Evolutionary conservation across 345 rosid genomes (phyloP).

Genomic region (Murraya paniculata): DNA sequence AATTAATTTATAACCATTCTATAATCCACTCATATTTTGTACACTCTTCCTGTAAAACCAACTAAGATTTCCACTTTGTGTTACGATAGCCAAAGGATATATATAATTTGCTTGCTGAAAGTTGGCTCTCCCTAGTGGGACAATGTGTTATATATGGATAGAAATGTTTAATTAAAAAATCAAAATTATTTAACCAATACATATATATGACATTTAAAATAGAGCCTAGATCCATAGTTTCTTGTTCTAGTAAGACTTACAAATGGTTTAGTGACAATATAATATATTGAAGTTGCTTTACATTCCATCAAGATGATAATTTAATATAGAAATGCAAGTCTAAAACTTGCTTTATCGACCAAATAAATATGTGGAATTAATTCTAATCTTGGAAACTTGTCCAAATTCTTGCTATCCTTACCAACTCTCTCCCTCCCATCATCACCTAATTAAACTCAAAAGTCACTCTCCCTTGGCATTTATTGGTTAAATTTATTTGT

Average conservation of each 20-base stretch:
- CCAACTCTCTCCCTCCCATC: slow-evolving; percentile 11
- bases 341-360: slow-evolving; percentile 2
- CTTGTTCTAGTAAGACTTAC: slow-evolving; percentile 19
- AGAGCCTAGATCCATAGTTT: slow-evolving; percentile 16
- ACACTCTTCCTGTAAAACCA: slow-evolving; percentile 27
- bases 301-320: neutral
- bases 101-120: slow-evolving; percentile 32
- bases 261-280: slow-evolving; percentile 10
- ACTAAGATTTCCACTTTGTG: slow-evolving; percentile 50
- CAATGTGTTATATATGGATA: slow-evolving; percentile 26
- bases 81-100: slow-evolving; percentile 20
- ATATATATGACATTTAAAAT: neutral
- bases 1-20: slow-evolving; percentile 2
- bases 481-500: neutral
- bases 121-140: slow-evolving; percentile 26
- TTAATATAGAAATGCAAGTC: slow-evolving; percentile 1
- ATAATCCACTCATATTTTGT: slow-evolving; percentile 12
- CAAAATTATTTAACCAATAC: slow-evolving; percentile 13
- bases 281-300: slow-evolving; percentile 2
- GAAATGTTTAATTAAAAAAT: slow-evolving; percentile 7
- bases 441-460: neutral
- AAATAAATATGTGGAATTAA: neutral
- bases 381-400: slow-evolving; percentile 3
- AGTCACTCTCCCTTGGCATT: neutral
- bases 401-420: slow-evolving; percentile 7